Conservation (phyloP, 495 filamentous ascomycete species). For the Xylaria scruposa region DNA sequence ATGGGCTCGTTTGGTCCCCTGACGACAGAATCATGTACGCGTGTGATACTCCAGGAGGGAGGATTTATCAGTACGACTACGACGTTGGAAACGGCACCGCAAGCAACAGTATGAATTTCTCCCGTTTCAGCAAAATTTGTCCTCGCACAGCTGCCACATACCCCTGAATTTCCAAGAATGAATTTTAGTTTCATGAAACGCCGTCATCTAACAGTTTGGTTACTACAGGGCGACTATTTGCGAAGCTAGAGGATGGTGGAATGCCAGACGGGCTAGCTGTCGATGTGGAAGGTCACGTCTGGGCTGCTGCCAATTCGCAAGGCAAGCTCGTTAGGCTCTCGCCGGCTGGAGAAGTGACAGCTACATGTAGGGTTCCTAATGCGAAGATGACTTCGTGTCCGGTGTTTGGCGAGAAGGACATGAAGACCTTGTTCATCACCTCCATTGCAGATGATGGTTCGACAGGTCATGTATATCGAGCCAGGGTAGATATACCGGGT, state of each 20-base stretch:
- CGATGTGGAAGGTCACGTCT: conserved; percentile 38
- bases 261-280: conserved; percentile 40
- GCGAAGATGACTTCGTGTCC: conserved; percentile 40
- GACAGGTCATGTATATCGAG: conserved; percentile 25
- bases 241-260: conserved; percentile 32
- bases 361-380: conserved; percentile 33
- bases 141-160: background rate
- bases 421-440: conserved; percentile 29
- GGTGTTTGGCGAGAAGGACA: conserved; percentile 34
- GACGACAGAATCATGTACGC: conserved; percentile 33
- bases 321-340: conserved; percentile 36
- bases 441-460: conserved; percentile 21
- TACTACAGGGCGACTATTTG: conserved; percentile 27
- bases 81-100: conserved; percentile 34
- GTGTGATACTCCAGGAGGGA: conserved; percentile 31
- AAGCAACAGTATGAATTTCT: conserved; percentile 22
- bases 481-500: conserved; percentile 24
- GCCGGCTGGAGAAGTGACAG: conserved; percentile 32
- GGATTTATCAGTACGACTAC: conserved; percentile 38
- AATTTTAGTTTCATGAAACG: background rate
- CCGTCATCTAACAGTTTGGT: background rate
- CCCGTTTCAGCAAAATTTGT: background rate
- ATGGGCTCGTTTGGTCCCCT: conserved; percentile 38
- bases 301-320: conserved; percentile 40
- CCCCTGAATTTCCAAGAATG: background rate